Percentiles rank a stretch among this genome's conserved stretches.
phyloP scores from a whole-genome alignment of 2,329 filamentous ascomycete genomes.

The Didymella pomorum region DNA sequence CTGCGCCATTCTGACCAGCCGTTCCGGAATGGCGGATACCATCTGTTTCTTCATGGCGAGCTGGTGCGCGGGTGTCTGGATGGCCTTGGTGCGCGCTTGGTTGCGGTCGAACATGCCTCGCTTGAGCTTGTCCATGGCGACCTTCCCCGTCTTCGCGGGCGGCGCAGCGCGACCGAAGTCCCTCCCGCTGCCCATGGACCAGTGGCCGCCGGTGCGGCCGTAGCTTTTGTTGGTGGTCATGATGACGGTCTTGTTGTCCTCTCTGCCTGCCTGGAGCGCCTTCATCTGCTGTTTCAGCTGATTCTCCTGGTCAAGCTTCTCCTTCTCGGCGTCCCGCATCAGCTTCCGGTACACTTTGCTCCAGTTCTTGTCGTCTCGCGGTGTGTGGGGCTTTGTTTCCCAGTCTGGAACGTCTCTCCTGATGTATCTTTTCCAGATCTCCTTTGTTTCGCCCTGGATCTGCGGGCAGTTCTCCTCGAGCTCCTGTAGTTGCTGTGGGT shows the following conservation, averaged over 20 bases:
- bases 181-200: conserved; percentile 28
- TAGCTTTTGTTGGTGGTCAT: conserved; percentile 39
- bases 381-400: conserved; percentile 69
- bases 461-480: conserved; percentile 82
- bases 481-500: conserved; percentile 72
- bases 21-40: conserved; percentile 40
- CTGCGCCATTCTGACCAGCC: conserved; percentile 44
- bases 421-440: conserved; percentile 83
- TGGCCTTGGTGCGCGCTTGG: conserved; percentile 41
- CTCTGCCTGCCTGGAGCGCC: conserved; percentile 42
- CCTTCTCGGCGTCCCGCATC: conserved; percentile 50
- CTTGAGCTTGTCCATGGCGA: conserved; percentile 46
- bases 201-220: conserved; percentile 29
- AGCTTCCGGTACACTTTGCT: conserved; percentile 73
- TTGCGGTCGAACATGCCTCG: conserved; percentile 46
- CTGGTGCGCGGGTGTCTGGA: conserved; percentile 40
- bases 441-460: conserved; percentile 71
- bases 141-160: conserved; percentile 47
- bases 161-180: conserved; percentile 38
- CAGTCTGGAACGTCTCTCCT: conserved; percentile 76
- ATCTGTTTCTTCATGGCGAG: conserved; percentile 35
- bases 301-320: conserved; percentile 45
- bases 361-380: conserved; percentile 73
- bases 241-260: conserved; percentile 44
- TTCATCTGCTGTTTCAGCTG: conserved; percentile 44